Conservation (phyloP, 345 rosid species). For the Streptanthus diversifolius region DNA sequence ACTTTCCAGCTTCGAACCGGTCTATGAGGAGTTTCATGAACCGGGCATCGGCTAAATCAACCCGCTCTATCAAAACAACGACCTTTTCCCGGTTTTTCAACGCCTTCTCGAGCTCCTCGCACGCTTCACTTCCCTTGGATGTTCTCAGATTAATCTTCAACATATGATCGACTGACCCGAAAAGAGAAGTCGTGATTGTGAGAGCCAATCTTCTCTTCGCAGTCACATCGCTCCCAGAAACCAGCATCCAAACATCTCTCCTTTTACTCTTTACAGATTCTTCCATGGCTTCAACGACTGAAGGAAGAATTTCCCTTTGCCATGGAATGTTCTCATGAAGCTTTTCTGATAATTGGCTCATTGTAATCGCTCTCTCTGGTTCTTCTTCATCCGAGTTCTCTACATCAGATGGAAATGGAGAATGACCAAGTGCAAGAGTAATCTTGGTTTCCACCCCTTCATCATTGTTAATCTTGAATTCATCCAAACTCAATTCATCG, state of each 20-base stretch:
- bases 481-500: slow-evolving; percentile 54
- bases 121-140: slow-evolving; percentile 24
- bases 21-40: slow-evolving; percentile 52
- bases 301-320: slow-evolving; percentile 57
- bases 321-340: slow-evolving; percentile 69
- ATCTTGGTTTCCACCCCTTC: slow-evolving; percentile 64
- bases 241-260: slow-evolving; percentile 53
- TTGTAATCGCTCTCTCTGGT: neutral
- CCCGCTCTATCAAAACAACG: slow-evolving; percentile 58
- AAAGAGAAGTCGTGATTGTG: slow-evolving; percentile 53
- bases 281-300: slow-evolving; percentile 47
- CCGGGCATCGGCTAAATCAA: slow-evolving; percentile 53
- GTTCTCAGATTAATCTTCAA: slow-evolving; percentile 39
- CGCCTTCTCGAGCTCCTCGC: slow-evolving; percentile 37
- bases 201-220: slow-evolving; percentile 77
- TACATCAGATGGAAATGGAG: slow-evolving; percentile 39
- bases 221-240: slow-evolving; percentile 61
- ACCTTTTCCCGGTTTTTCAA: slow-evolving; percentile 35
- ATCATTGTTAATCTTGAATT: slow-evolving; percentile 44
- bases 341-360: slow-evolving; percentile 32
- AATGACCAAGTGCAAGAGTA: slow-evolving; percentile 74
- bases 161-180: slow-evolving; percentile 51
- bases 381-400: slow-evolving; percentile 36
- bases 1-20: slow-evolving; percentile 39
- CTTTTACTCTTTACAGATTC: slow-evolving; percentile 30